These are phyloP conservation scores for Mucor ambiguus DNA, from an alignment of 371 early-diverging fungal genomes.

Conservation along the genomic window DNA sequence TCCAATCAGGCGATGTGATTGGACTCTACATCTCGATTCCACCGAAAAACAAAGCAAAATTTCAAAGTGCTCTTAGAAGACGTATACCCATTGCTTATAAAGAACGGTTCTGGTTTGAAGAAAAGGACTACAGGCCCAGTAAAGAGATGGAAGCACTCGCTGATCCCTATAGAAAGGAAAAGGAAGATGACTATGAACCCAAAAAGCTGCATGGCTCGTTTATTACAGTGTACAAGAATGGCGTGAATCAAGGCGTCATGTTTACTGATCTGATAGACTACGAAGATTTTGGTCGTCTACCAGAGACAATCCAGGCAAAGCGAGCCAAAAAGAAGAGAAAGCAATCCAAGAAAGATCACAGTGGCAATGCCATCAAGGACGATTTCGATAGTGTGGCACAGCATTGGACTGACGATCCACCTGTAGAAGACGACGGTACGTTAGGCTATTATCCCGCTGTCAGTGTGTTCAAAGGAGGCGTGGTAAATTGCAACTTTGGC, in stretches of 20 bases:
- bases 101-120: constrained; percentile 68
- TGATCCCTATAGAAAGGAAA: constrained; percentile 37
- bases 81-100: constrained; percentile 67
- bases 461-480: constrained; percentile 67
- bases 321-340: constrained; percentile 46
- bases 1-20: constrained; percentile 70
- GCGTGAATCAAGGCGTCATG: constrained; percentile 65
- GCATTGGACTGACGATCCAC: constrained; percentile 54
- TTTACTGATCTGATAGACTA: constrained; percentile 61
- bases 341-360: constrained; percentile 30
- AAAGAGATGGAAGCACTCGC: constrained; percentile 57
- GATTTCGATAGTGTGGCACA: constrained; percentile 40
- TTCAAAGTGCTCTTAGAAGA: constrained; percentile 55
- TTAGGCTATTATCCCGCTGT: constrained; percentile 72
- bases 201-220: constrained; percentile 43
- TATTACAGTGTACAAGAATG: constrained; percentile 70
- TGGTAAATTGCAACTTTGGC: constrained; percentile 69
- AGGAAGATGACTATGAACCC: constrained; percentile 37
- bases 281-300: constrained; percentile 52
- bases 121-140: constrained; percentile 64
- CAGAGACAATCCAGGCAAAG: constrained; percentile 40
- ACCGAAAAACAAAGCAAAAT: constrained; percentile 32
- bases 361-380: constrained; percentile 23
- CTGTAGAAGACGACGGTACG: constrained; percentile 68
- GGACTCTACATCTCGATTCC: constrained; percentile 69